Conservation (phyloP, 306 rosid species). For the Argentina anserina region DNA sequence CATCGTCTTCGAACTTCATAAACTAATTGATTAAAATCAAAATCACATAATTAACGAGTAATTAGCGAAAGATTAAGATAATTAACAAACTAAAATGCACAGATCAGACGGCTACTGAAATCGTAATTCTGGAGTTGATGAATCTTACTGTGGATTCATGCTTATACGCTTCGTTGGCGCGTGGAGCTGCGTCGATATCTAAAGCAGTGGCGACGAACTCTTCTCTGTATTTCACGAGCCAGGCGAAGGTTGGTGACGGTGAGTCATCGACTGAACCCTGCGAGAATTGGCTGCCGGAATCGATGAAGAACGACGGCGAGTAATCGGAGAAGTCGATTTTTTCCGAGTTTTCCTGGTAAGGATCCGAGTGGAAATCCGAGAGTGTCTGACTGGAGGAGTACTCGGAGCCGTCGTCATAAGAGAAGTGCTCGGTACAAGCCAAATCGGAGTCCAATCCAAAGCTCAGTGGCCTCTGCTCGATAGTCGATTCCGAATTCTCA, state of each 20-base stretch:
- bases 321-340: conserved; percentile 51
- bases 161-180: conserved; percentile 34
- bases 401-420: conserved; percentile 46
- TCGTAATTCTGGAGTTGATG: background rate
- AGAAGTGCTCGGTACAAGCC: conserved; percentile 63
- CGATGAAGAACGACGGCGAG: conserved; percentile 50
- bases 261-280: conserved; percentile 55
- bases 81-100: background rate
- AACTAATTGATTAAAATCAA: conserved; percentile 29
- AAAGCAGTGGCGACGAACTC: conserved; percentile 35
- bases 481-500: conserved; percentile 49
- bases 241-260: conserved; percentile 56
- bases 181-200: conserved; percentile 14
- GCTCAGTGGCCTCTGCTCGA: conserved; percentile 38
- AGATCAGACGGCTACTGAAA: background rate
- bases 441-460: conserved; percentile 48
- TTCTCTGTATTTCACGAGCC: conserved; percentile 54
- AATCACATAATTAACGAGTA: background rate
- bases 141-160: conserved; percentile 41
- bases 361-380: conserved; percentile 54
- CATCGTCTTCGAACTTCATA: conserved; percentile 50
- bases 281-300: conserved; percentile 87
- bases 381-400: conserved; percentile 48
- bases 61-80: background rate
- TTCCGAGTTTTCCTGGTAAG: conserved; percentile 47